phyloP scores from a whole-genome alignment of 106 monocot species.

The Narthecium ossifragum region DNA sequence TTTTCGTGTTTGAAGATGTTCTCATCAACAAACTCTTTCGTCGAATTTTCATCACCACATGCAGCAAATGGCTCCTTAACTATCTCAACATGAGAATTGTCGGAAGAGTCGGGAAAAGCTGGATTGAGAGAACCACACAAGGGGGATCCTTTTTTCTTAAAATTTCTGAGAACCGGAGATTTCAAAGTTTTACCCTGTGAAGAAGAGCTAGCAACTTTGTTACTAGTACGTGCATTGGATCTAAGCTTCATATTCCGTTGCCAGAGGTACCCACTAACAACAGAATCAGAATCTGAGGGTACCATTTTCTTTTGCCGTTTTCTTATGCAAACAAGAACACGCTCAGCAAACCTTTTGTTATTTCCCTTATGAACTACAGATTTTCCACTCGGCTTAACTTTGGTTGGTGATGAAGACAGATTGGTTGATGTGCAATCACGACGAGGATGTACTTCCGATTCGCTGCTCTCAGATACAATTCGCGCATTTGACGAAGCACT shows the following conservation, averaged over 20 bases:
- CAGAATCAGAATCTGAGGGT: slow-evolving; percentile 58
- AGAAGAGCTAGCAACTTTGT: slow-evolving; percentile 45
- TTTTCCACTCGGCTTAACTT: slow-evolving; percentile 35
- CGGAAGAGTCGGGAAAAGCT: slow-evolving; percentile 20
- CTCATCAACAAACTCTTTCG: slow-evolving; percentile 83
- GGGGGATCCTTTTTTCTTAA: slow-evolving; percentile 28
- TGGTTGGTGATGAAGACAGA: slow-evolving; percentile 37
- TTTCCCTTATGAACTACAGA: slow-evolving; percentile 38
- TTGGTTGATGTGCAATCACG: slow-evolving; percentile 22
- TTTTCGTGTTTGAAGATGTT: slow-evolving; percentile 47
- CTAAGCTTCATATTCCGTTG: slow-evolving; percentile 51
- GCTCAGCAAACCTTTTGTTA: slow-evolving; percentile 86
- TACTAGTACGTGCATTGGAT: slow-evolving; percentile 38
- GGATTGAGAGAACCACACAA: slow-evolving; percentile 23
- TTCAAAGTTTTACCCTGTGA: slow-evolving; percentile 28
- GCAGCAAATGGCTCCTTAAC: slow-evolving; percentile 23
- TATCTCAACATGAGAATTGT: slow-evolving; percentile 21
- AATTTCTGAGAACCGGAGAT: slow-evolving; percentile 30
- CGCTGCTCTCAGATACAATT: slow-evolving; percentile 70
- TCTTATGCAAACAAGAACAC: slow-evolving; percentile 59
- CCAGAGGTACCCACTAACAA: slow-evolving; percentile 38
- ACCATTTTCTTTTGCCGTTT: slow-evolving; percentile 69
- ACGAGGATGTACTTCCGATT: slow-evolving; percentile 64
- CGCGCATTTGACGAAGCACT: slow-evolving; percentile 82
- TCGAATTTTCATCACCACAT: slow-evolving; percentile 41